Evolutionary conservation across 345 rosid genomes (phyloP).

Genomic region (Lagerstroemia speciosa): DNA sequence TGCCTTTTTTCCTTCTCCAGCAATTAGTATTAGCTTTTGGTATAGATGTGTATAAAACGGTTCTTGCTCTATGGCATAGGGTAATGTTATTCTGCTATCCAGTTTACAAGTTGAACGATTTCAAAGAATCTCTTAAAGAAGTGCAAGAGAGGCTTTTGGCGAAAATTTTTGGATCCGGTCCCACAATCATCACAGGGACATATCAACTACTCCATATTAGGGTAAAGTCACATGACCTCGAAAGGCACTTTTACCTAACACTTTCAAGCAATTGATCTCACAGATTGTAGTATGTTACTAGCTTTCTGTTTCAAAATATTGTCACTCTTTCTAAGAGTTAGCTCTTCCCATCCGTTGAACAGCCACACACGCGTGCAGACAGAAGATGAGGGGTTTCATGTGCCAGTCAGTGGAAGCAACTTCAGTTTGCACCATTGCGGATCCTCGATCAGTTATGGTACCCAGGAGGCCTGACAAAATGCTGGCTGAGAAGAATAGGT

Average conservation of each 20-base stretch:
- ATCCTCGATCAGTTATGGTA: constrained; percentile 28
- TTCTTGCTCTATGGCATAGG: background rate
- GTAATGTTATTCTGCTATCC: background rate
- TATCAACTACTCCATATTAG: constrained; percentile 2
- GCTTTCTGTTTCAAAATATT: background rate
- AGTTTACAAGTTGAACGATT: background rate
- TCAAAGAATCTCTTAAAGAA: background rate
- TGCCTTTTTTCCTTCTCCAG: background rate
- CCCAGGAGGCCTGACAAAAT: constrained; percentile 26
- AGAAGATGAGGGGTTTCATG: constrained; percentile 49
- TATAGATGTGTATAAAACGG: background rate
- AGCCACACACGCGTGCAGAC: background rate
- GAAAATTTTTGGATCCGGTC: background rate
- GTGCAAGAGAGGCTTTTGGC: background rate
- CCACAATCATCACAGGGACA: background rate
- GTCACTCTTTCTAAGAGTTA: constrained; percentile 1
- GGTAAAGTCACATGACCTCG: constrained; percentile 2
- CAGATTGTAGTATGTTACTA: background rate
- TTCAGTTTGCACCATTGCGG: constrained; percentile 32
- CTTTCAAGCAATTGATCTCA: background rate
- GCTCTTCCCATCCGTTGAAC: background rate
- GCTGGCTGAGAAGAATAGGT: constrained; percentile 8
- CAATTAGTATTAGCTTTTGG: background rate
- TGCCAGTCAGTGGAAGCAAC: constrained; percentile 46
- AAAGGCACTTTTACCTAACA: constrained; percentile 3